A percentile compares a stretch with the other conserved stretches of the same genome.
Conservation (phyloP, 805 yeast genomes). For the Metschnikowia gelsemii region DNA sequence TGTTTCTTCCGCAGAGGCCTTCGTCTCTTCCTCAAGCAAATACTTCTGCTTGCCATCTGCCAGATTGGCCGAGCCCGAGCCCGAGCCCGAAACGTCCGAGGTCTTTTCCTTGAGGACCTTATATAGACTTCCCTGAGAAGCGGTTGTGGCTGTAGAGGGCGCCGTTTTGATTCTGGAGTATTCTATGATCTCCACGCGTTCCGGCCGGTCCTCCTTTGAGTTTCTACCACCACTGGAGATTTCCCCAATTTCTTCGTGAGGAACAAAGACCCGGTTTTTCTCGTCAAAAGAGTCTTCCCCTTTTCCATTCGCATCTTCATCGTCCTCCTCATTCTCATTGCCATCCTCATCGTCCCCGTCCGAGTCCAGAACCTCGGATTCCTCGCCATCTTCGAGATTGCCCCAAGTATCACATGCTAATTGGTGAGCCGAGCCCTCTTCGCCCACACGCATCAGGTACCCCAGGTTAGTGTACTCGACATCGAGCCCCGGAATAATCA, state of each 20-base stretch:
- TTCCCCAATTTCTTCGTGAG: neutral
- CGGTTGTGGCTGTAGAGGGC: neutral
- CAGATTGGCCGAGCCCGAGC: too few relatives aligned
- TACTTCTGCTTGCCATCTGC: constrained; percentile 9
- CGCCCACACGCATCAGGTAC: constrained; percentile 22
- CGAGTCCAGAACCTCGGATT: constrained; percentile 18
- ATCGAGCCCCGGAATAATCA: constrained; percentile 54
- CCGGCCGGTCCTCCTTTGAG: constrained; percentile 13
- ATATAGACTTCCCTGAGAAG: constrained; percentile 12
- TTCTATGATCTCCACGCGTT: constrained; percentile 18
- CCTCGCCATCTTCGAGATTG: constrained; percentile 30
- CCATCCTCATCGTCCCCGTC: too few relatives aligned
- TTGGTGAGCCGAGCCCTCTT: constrained; percentile 7
- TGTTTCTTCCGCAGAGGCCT: neutral
- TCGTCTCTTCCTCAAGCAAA: constrained; percentile 1
- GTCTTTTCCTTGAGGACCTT: constrained; percentile 18
- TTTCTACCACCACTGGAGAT: neutral
- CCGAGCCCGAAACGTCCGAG: constrained; percentile 4
- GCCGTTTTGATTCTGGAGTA: constrained; percentile 11
- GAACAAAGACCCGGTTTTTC: too few relatives aligned
- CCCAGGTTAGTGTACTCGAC: constrained; percentile 37
- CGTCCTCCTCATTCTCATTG: too few relatives aligned
- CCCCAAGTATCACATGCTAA: constrained; percentile 34
- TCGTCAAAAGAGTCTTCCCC: too few relatives aligned
- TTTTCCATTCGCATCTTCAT: too few relatives aligned